Evolutionary conservation across 371 early-diverging fungal species (phyloP), one percentile per base, ranked within the genome.

Genomic region (Blakeslea trispora): DNA sequence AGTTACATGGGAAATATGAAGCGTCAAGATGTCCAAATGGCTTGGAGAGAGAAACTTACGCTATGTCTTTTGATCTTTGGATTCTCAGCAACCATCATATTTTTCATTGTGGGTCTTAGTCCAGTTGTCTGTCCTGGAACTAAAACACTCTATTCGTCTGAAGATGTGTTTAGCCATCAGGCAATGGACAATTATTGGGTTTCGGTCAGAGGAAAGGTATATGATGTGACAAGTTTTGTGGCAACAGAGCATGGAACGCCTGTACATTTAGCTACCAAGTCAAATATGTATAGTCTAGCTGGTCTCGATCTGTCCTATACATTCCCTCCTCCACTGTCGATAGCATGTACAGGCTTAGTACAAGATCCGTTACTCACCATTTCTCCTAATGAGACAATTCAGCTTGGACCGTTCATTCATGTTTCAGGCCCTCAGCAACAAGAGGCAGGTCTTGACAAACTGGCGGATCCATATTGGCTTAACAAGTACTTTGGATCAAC

Each of bases 21-120:
- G 61, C 85, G 93, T 32, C 83, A 85, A 50, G 95, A 95, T 67
- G 83, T 95, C 13, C 92, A 84, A 46, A 90, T 92, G 91, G 98
- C 98, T 1, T 95, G 93, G 94, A 70, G 94, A 15, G 95, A 95
- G 73, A 95, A 95, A 56, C 81, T 93, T 1, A 90, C 94, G 0
- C 66, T 95, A 11, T 91, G 91, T 70, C 66, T 86, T 22, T 65
- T 91, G 53, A 90, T 92, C 45, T 71, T 84, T 62, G 58, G 74
- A 19, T 67, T 79, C 40, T 85, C 81, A 0, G 77, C 68, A 0
- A 49, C 66, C 15, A 72, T 81, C 37, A 75, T 84, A 14, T 85
- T 86, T 46, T 71, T 83, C 39, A 86, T 83, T 50, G 77, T 82
- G 19, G 85, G 83, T 1, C 64, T 88, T 7, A 76, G 79, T 1